A percentile compares a stretch with the other conserved stretches of the same genome.
These are phyloP conservation scores for Colletotrichum horii DNA, from an alignment of 2,329 filamentous ascomycete genomes.

Conservation along the genomic window DNA sequence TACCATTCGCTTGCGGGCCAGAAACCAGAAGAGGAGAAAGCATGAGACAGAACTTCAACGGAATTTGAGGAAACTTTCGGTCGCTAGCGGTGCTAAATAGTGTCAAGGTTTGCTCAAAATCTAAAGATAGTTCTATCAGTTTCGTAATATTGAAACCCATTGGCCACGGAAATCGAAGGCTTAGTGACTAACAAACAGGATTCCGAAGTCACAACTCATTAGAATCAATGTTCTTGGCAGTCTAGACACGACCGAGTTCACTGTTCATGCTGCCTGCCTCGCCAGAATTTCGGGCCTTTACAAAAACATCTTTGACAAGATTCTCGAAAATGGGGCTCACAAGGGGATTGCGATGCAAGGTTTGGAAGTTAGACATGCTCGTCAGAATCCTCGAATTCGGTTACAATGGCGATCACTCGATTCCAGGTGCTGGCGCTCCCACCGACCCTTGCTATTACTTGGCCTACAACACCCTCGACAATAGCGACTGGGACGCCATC, in stretches of 20 bases:
- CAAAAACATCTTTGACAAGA: too few species aligned
- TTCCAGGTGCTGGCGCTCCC: conserved; percentile 38
- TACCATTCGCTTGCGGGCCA: background rate
- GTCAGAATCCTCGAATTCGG: too few species aligned
- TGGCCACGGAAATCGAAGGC: too few species aligned
- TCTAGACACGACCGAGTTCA: accelerated
- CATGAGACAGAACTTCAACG: background rate
- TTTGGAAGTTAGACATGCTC: too few species aligned
- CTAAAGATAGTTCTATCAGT: background rate
- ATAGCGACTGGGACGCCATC: conserved; percentile 45
- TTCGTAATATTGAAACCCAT: background rate
- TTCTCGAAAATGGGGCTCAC: too few species aligned
- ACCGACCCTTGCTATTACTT: conserved; percentile 44
- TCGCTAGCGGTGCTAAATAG: background rate
- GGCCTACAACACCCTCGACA: conserved; percentile 42
- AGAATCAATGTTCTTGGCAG: accelerated
- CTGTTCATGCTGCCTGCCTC: background rate
- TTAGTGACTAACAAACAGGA: too few species aligned
- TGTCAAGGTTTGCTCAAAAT: background rate
- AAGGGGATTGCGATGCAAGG: too few species aligned
- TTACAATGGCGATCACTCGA: too few species aligned
- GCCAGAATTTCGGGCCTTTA: too few species aligned
- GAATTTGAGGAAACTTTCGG: background rate
- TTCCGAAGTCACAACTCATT: too few species aligned
- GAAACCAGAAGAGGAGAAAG: background rate